These are phyloP conservation scores for Amniculicola lignicola DNA, from an alignment of 495 filamentous ascomycete genomes.

Conservation along the genomic window DNA sequence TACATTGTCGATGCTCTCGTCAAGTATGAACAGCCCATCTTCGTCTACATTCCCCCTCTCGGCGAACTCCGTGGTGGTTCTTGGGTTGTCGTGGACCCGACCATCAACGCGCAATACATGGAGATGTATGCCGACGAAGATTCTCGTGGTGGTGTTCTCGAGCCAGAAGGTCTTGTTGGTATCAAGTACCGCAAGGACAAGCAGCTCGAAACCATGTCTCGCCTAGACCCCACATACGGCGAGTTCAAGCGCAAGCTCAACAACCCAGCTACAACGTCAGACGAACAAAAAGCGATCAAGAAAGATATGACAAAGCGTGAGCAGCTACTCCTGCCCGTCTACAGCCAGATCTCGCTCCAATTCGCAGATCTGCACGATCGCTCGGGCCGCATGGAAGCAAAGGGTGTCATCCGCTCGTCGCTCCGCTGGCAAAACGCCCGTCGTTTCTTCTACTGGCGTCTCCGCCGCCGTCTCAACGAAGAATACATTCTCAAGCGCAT, in stretches of 20 bases:
- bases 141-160: slow-evolving; percentile 90
- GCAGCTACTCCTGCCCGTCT: slow-evolving; percentile 83
- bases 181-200: slow-evolving; percentile 98
- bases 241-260: slow-evolving; percentile 72
- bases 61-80: slow-evolving; percentile 98
- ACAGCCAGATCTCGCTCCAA: slow-evolving; percentile 87
- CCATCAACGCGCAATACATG: slow-evolving; percentile 94
- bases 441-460: slow-evolving; percentile 99
- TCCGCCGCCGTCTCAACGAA: slow-evolving; percentile 93
- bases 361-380: slow-evolving; percentile 98
- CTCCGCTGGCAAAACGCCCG: slow-evolving; percentile 86
- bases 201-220: slow-evolving; percentile 97
- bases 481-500: slow-evolving; percentile 92
- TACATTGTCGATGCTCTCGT: slow-evolving; percentile 98
- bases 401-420: slow-evolving; percentile 81
- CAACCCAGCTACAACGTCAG: slow-evolving; percentile 64
- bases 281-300: slow-evolving; percentile 75
- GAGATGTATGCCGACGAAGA: slow-evolving; percentile 99
- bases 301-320: slow-evolving; percentile 82
- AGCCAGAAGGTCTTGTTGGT: slow-evolving; percentile 95
- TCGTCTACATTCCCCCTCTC: slow-evolving; percentile 96
- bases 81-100: slow-evolving; percentile 98
- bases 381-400: slow-evolving; percentile 95
- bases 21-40: slow-evolving; percentile 97
- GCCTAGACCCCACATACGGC: slow-evolving; percentile 79